Evolutionary conservation across 192 early-diverging fungal species (phyloP), one percentile per base, ranked within the genome.

Genomic region (Podila verticillata): DNA sequence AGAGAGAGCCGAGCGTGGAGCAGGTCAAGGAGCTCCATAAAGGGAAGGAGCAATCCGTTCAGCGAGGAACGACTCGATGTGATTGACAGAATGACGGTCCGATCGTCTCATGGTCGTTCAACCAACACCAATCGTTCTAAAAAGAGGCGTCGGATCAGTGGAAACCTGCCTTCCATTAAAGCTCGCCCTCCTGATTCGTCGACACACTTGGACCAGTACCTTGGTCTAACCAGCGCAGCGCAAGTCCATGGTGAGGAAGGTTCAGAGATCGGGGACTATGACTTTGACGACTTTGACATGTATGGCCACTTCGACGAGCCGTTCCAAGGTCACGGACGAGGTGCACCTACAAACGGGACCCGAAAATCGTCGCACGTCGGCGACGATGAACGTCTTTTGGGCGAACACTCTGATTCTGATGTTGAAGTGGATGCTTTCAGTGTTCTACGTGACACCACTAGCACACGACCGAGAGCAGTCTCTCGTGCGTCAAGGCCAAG

Each of bases 21-120:
- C 10, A 57, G 8, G 28, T 26, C 24, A 20, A 47, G 32, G 39
- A 31, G 22, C 5, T 20, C 39, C 6, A 1, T 34, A 7, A 20
- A 20, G 12, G 63, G 48, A 47, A 28, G 28, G 1, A 20, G 32
- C 24, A 29, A 63, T 51, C 17, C 13, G 1, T 47, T 61, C 7
- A 57, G 59, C 0, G 58, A 36, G 9, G 65, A 73, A 31, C 56
- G 64, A 7, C 44, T 49, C 26, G 73, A 74, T 48, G 60, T 74
- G 65, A 74, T 74, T 7, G 73, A 74, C 51, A 56, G 73, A 17
- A 74, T 74, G 73, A 62, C 51, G n/a, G 73, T 74, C 22, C 65
- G 73, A 0, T 20, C 64, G 34, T 58, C 65, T 0, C 61, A 48
- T 63, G 15, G 19, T 30, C 29, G 0, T 34, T 24, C 35, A 62